These are phyloP conservation scores for Selaginella tamariscina DNA, from an alignment of 75 land plant species.

Conservation along the genomic window DNA sequence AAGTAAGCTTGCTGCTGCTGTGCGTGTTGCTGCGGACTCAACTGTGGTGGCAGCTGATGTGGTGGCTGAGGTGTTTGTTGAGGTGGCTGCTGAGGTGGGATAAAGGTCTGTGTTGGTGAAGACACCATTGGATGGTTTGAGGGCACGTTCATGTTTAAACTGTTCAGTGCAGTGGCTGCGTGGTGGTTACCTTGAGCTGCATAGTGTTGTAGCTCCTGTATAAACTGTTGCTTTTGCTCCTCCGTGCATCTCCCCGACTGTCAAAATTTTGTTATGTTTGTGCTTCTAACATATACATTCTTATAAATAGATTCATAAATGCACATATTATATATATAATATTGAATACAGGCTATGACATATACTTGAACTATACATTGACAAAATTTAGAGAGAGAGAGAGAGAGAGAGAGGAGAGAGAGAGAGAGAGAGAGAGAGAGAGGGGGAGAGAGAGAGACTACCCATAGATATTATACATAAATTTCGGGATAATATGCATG, in stretches of 20 bases:
- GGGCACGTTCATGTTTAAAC: conserved; percentile 29
- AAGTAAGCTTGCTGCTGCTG: conserved; percentile 16
- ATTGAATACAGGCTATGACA: neutral
- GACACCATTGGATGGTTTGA: conserved; percentile 40
- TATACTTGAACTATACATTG: neutral
- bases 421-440: too few species aligned
- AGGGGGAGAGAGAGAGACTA: too few species aligned
- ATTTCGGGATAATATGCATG: too few species aligned
- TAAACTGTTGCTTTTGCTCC: conserved; percentile 43
- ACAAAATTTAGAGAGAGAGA: neutral
- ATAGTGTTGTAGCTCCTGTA: conserved; percentile 45
- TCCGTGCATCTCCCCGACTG: conserved; percentile 40
- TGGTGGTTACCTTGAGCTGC: conserved; percentile 45
- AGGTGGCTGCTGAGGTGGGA: conserved; percentile 32
- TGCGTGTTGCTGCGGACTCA: conserved; percentile 18
- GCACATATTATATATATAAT: neutral
- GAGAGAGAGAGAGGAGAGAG: neutral
- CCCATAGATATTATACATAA: too few species aligned
- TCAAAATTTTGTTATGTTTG: conserved; percentile 1
- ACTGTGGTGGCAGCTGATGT: conserved; percentile 24
- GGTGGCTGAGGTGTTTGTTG: conserved; percentile 35
- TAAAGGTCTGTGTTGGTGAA: conserved; percentile 38
- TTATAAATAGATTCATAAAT: neutral
- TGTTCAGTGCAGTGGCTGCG: conserved; percentile 34
- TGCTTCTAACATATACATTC: neutral